Conservation (phyloP, 768 basidiomycete species). For the Clavaria fumosa region DNA sequence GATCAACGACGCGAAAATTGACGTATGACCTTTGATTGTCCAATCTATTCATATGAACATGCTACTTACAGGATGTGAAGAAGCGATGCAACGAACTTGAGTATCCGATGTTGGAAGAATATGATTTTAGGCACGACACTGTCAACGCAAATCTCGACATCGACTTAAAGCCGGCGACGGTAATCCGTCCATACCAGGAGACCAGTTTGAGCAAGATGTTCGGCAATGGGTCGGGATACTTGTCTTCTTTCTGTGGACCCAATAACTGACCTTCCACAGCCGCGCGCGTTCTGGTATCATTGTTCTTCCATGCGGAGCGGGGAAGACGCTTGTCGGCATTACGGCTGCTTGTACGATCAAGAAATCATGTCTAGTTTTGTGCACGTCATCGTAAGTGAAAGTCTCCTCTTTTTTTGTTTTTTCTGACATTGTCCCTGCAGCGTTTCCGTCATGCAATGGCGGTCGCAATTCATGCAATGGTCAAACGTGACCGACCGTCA, state of each 20-base stretch:
- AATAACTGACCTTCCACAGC: slow-evolving; percentile 25
- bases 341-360: slow-evolving; percentile 99
- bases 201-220: slow-evolving; percentile 99
- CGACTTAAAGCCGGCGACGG: slow-evolving; percentile 93
- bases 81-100: slow-evolving; percentile 93
- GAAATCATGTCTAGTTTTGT: slow-evolving; percentile 93
- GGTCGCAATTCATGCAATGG: slow-evolving; percentile 96
- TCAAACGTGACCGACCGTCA: slow-evolving; percentile 94
- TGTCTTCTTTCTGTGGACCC: slow-evolving; percentile 2
- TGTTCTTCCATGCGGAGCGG: slow-evolving; percentile 94
- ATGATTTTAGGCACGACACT: slow-evolving; percentile 96
- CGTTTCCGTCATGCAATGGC: slow-evolving; percentile 97
- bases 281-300: slow-evolving; percentile 98
- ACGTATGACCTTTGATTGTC: slow-evolving; percentile 33
- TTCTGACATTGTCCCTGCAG: slow-evolving; percentile 19
- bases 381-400: slow-evolving; percentile 82
- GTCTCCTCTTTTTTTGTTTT: neutral
- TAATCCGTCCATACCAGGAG: slow-evolving; percentile 96
- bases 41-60: slow-evolving; percentile 5
- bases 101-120: slow-evolving; percentile 97
- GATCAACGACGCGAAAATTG: slow-evolving; percentile 87
- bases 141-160: slow-evolving; percentile 95
- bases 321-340: slow-evolving; percentile 98
- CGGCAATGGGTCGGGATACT: slow-evolving; percentile 69
- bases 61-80: slow-evolving; percentile 63